A percentile compares a stretch with the other conserved stretches of the same genome.
These are phyloP conservation scores for Fusarium buharicum DNA, from an alignment of 2,329 filamentous ascomycete species.

Conservation along the genomic window DNA sequence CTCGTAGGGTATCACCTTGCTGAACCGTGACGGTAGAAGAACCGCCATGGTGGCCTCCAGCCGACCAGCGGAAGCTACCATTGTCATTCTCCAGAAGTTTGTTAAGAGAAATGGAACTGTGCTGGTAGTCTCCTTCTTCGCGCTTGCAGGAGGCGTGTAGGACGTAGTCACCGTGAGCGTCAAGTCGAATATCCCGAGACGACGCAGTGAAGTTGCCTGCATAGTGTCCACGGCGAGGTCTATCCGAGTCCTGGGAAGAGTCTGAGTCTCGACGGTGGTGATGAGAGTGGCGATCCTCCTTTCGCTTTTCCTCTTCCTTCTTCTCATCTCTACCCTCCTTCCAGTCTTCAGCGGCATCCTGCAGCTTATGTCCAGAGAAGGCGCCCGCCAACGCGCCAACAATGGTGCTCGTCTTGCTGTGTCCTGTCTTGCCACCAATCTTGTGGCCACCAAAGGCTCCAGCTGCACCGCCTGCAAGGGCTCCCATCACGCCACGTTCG, in stretches of 20 bases:
- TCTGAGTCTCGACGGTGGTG: slow-evolving; percentile 2
- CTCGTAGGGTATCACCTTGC: slow-evolving; percentile 55
- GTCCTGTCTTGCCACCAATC: slow-evolving; percentile 48
- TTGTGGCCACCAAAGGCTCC: slow-evolving; percentile 55
- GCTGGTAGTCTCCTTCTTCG: slow-evolving; percentile 48
- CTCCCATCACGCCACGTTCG: slow-evolving; percentile 56
- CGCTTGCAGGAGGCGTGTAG: slow-evolving; percentile 51
- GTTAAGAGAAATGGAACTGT: slow-evolving; percentile 52
- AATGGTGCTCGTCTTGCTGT: slow-evolving; percentile 50
- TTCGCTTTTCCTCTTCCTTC: slow-evolving; percentile 35
- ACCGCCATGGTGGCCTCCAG: slow-evolving; percentile 40
- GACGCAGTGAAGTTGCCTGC: slow-evolving; percentile 52
- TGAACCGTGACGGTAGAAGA: slow-evolving; percentile 50
- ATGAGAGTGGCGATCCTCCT: slow-evolving; percentile 46
- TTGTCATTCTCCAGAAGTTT: slow-evolving; percentile 50
- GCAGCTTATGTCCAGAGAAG: slow-evolving; percentile 55
- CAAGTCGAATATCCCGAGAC: slow-evolving; percentile 50
- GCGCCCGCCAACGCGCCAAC: slow-evolving; percentile 56
- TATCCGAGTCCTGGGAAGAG: slow-evolving; percentile 8
- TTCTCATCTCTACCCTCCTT: slow-evolving; percentile 54
- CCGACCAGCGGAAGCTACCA: slow-evolving; percentile 53
- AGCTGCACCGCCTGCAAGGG: slow-evolving; percentile 53
- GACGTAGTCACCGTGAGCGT: slow-evolving; percentile 49
- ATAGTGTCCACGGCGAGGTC: slow-evolving; percentile 37
- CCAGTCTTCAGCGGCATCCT: slow-evolving; percentile 54